Conservation (phyloP, 2,329 filamentous ascomycete genomes). For the Fonsecaea pedrosoi region DNA sequence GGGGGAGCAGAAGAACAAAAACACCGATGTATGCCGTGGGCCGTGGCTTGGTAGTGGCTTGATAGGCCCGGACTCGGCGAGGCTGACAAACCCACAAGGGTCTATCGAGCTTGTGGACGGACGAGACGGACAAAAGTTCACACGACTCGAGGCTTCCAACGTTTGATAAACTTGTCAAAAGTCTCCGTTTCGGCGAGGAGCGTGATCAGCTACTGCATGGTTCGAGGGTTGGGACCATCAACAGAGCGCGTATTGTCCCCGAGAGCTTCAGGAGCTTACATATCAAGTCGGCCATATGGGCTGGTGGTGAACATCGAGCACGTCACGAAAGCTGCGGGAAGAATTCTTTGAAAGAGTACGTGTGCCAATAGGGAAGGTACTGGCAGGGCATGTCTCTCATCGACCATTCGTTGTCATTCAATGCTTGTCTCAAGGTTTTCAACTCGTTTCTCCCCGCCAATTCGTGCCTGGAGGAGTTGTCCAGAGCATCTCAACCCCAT, state of each 20-base stretch:
- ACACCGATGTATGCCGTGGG: conserved; percentile 6
- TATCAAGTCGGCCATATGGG: not conserved
- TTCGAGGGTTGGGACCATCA: not conserved
- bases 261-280: not conserved
- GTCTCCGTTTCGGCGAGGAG: not conserved
- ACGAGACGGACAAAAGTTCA: not conserved
- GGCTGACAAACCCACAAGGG: not conserved
- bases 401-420: not conserved
- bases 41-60: not conserved
- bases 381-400: not conserved
- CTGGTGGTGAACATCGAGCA: not conserved
- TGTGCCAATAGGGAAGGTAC: not conserved
- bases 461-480: not conserved
- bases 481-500: not conserved
- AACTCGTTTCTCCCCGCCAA: not conserved
- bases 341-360: not conserved
- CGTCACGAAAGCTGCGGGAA: not conserved
- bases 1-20: too few species aligned
- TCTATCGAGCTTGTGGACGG: not conserved
- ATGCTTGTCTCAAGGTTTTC: not conserved
- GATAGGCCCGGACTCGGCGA: too few species aligned
- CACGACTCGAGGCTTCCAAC: not conserved
- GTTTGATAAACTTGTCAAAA: not conserved
- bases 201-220: too few species aligned
- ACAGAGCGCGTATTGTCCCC: not conserved